Evolutionary conservation across 495 filamentous ascomycete genomes (phyloP).

Genomic region (Penicillium coprophilum): DNA sequence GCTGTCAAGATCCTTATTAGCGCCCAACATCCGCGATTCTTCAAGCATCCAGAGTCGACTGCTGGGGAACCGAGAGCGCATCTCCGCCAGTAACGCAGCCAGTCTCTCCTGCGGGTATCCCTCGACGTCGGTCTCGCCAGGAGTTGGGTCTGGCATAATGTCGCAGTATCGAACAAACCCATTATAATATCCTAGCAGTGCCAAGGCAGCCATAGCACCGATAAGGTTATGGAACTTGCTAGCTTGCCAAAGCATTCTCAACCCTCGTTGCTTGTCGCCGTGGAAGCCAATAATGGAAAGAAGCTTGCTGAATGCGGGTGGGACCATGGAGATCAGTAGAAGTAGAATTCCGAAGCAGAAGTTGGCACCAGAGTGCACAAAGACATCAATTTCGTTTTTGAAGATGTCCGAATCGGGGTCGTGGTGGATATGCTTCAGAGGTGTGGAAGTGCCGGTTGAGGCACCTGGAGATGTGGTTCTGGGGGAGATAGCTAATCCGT

Average conservation of each 20-base stretch:
- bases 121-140: constrained; percentile 54
- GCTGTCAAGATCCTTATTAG: constrained; percentile 63
- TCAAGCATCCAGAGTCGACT: constrained; percentile 87
- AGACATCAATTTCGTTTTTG: constrained; percentile 71
- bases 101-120: constrained; percentile 75
- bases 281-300: constrained; percentile 88
- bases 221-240: constrained; percentile 86
- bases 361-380: constrained; percentile 82
- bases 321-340: constrained; percentile 84
- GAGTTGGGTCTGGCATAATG: constrained; percentile 64
- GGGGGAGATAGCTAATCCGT: constrained; percentile 30
- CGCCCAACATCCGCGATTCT: constrained; percentile 76
- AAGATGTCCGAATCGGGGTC: constrained; percentile 58
- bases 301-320: constrained; percentile 80
- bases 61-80: constrained; percentile 77
- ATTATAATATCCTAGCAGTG: constrained; percentile 84
- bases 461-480: constrained; percentile 12
- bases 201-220: constrained; percentile 81
- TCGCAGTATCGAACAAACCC: constrained; percentile 81
- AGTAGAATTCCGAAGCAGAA: constrained; percentile 88
- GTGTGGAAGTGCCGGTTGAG: constrained; percentile 23
- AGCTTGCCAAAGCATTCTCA: constrained; percentile 89
- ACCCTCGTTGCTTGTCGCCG: constrained; percentile 81
- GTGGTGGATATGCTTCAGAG: constrained; percentile 40
- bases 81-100: constrained; percentile 63